Conservation (phyloP, 257 asterid genomes). For the Primulina huaijiensis region DNA sequence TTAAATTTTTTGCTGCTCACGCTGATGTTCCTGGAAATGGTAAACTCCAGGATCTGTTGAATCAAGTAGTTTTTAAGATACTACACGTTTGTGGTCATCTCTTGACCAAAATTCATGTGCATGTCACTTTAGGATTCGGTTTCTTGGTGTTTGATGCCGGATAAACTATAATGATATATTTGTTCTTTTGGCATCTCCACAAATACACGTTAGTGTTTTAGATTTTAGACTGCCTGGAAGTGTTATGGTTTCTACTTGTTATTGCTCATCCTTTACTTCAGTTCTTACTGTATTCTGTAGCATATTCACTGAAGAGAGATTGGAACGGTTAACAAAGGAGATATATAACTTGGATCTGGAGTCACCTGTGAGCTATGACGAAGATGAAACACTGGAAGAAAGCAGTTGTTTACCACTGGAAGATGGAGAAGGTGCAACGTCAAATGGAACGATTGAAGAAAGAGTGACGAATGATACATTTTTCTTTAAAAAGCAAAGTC, state of each 20-base stretch:
- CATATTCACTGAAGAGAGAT: constrained; percentile 88
- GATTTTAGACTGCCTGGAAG: constrained; percentile 11
- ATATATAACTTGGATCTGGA: constrained; percentile 60
- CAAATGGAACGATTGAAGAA: constrained; percentile 46
- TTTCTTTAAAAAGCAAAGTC: constrained; percentile 43
- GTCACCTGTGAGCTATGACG: constrained; percentile 38
- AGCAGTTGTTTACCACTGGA: constrained; percentile 36
- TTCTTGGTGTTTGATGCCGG: constrained; percentile 21
- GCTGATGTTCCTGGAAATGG: background rate
- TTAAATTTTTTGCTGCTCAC: background rate
- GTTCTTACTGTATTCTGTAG: constrained; percentile 40
- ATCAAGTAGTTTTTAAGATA: background rate
- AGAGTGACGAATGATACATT: constrained; percentile 35
- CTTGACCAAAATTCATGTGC: background rate
- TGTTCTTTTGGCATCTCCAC: constrained; percentile 10
- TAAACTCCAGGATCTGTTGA: background rate
- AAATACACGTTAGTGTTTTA: constrained; percentile 13
- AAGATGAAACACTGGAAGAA: constrained; percentile 47
- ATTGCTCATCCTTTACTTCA: constrained; percentile 20
- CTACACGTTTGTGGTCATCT: background rate
- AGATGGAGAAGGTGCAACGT: constrained; percentile 36
- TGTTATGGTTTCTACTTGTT: constrained; percentile 14
- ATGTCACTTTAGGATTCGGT: constrained; percentile 1
- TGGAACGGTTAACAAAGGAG: constrained; percentile 78
- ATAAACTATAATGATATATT: constrained; percentile 13